These are phyloP conservation scores for Aspergillus panamensis DNA, from an alignment of 495 filamentous ascomycete species.

Conservation along the genomic window DNA sequence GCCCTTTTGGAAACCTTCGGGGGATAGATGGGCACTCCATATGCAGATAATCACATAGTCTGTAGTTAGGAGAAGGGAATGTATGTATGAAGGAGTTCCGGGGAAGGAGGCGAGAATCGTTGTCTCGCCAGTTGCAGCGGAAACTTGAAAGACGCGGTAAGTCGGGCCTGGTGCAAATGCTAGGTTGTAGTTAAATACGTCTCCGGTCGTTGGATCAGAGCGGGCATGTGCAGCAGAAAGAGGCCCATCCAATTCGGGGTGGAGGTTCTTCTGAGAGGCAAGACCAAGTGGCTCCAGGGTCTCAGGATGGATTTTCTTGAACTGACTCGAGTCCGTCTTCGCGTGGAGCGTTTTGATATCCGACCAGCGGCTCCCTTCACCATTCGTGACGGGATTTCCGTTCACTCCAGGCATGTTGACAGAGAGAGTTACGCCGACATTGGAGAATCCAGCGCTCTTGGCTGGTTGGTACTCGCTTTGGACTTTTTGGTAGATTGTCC, in stretches of 20 bases:
- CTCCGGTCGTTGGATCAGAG: slow-evolving; percentile 66
- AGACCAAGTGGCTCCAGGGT: slow-evolving; percentile 68
- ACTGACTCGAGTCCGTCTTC: slow-evolving; percentile 54
- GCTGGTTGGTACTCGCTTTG: slow-evolving; percentile 48
- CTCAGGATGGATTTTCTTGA: slow-evolving; percentile 61
- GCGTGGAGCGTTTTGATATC: slow-evolving; percentile 51
- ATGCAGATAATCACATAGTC: slow-evolving; percentile 66
- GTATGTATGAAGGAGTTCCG: slow-evolving; percentile 59
- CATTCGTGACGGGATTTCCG: slow-evolving; percentile 1
- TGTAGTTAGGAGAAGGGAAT: slow-evolving; percentile 66
- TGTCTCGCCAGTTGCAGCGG: slow-evolving; percentile 57
- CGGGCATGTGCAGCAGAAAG: slow-evolving; percentile 64
- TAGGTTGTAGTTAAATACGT: slow-evolving; percentile 77
- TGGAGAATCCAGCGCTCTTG: slow-evolving; percentile 33
- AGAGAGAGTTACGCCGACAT: slow-evolving; percentile 60
- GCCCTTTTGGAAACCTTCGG: slow-evolving; percentile 48
- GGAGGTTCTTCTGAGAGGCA: slow-evolving; percentile 53
- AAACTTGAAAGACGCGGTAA: slow-evolving; percentile 66
- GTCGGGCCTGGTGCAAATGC: slow-evolving; percentile 40
- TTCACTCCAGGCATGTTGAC: slow-evolving; percentile 53
- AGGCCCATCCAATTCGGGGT: slow-evolving; percentile 63
- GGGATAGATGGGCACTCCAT: slow-evolving; percentile 57
- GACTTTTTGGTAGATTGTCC: slow-evolving; percentile 62
- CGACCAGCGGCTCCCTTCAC: slow-evolving; percentile 23
- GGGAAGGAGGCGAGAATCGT: slow-evolving; percentile 66